A percentile compares a stretch with the other conserved stretches of the same genome.
Evolutionary conservation across 768 basidiomycete species (phyloP).

Genomic region (Boletus vinaceobasis): DNA sequence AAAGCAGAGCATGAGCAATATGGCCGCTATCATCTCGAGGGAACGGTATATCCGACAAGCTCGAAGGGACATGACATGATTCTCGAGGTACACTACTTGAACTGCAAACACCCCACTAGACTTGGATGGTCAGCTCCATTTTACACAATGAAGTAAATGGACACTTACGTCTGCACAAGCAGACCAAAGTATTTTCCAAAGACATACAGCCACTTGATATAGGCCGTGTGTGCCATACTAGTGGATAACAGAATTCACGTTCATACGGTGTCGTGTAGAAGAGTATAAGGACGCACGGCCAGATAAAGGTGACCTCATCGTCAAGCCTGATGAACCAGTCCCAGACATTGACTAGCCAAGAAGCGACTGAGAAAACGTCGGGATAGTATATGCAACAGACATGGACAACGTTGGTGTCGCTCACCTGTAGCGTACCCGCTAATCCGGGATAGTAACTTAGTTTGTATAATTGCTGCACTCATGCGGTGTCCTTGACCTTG

Average conservation of each 20-base stretch:
- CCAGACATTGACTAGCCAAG: conserved; percentile 15
- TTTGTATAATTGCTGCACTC: neutral
- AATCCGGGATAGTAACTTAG: neutral
- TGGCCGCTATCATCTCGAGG: conserved; percentile 10
- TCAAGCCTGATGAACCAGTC: conserved; percentile 15
- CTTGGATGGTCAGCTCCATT: neutral
- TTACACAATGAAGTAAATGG: neutral
- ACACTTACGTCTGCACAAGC: conserved; percentile 14
- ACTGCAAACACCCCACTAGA: conserved; percentile 7
- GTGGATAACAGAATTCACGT: neutral
- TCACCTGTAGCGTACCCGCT: conserved; percentile 9
- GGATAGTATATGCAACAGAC: neutral
- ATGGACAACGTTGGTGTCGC: neutral
- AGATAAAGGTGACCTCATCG: conserved; percentile 21
- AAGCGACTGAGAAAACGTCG: conserved; percentile 3
- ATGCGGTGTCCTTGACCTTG: conserved; percentile 2
- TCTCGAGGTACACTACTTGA: conserved; percentile 2
- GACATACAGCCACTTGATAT: conserved; percentile 28
- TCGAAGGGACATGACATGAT: neutral
- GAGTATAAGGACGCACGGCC: conserved; percentile 17
- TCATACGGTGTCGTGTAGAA: neutral
- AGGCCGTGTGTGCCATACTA: conserved; percentile 16
- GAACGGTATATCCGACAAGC: conserved; percentile 13
- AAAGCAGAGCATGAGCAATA: conserved; percentile 14
- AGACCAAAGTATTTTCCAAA: conserved; percentile 21